Base-by-base conservation (phyloP, 1,139 yeast species). In the Debaryomycetaceae sp. region DNA sequence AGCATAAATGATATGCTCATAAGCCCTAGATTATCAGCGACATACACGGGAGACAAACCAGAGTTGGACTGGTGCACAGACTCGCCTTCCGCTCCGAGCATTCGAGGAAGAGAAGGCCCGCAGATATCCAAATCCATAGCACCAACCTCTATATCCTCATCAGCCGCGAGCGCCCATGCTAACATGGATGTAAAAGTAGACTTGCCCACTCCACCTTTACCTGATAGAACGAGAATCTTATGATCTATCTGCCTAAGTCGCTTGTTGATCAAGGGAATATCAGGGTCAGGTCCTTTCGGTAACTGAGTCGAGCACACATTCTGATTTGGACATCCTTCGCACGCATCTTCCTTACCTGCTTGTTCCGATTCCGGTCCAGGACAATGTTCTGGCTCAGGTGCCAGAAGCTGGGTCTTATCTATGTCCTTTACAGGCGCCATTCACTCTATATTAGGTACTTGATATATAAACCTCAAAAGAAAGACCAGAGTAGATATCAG, bases 171-270 rank as follows among this genome's bases (percentile, higher is more conserved):
- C 0, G 97, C 97, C 97, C 98, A 93, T 13, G 96, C 82, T 22
- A 93, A 75, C 95, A 93, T 87, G 8, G 96, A 81, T 0, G 98
- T 87, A 62, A 93, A 91, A 0, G 99, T 95, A 1, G 97, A 88
- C 63, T 93, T 93, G 0, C 99, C 99, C 1, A 93, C 99, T 13
- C 99, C 99, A 14, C 99, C 99, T 67, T 93, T 93, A 9, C 99
- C 99, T 1, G 96, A 87, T 5, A 93, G 71, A 0, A 95, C 96
- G 36, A 93, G 70, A 1, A 93, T 70, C 65, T 93, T 93, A 50
- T 93, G 98, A 52, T 83, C 76, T 27, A 95, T 86, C 42, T 77
- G 76, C 2, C 78, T 63, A 46, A 93, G 68, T 45, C 93, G 76
- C 41, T 79, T 77, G 38, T 81, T 82, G 42, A 95, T 93, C n/a